Conservation (phyloP, 1,284 basidiomycete genomes). For the Trametes hirsuta region DNA sequence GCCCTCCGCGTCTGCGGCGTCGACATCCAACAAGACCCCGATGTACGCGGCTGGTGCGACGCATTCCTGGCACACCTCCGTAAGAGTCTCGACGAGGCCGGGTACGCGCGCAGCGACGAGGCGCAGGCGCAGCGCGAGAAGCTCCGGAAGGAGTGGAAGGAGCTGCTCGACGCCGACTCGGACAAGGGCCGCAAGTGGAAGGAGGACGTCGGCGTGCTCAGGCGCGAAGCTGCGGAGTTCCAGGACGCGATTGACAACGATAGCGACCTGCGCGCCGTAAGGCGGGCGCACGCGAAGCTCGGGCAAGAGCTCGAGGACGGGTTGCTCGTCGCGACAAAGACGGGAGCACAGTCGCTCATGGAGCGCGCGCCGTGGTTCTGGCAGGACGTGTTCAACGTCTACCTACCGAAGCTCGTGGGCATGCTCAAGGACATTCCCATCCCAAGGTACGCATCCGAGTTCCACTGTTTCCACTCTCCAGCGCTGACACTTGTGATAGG, state of each 20-base stretch:
- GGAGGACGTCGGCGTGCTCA: conserved; percentile 46
- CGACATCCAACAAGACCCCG: conserved; percentile 50
- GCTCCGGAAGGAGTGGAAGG: conserved; percentile 52
- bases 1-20: conserved; percentile 44
- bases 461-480: background rate
- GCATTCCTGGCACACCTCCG: conserved; percentile 50
- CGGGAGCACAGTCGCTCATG: conserved; percentile 50
- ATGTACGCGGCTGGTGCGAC: conserved; percentile 52
- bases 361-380: conserved; percentile 72
- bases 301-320: conserved; percentile 50
- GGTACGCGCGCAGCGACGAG: conserved; percentile 54
- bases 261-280: conserved; percentile 47
- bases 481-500: conserved; percentile 35
- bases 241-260: conserved; percentile 50
- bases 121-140: conserved; percentile 44
- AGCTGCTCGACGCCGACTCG: conserved; percentile 47
- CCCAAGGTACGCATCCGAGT: conserved; percentile 51
- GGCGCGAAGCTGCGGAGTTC: conserved; percentile 46
- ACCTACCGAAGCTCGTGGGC: conserved; percentile 53
- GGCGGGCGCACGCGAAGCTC: conserved; percentile 50
- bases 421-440: conserved; percentile 62
- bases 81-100: conserved; percentile 49
- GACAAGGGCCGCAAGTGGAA: conserved; percentile 53
- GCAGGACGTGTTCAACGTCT: conserved; percentile 71
- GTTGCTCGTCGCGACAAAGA: conserved; percentile 41